Base-by-base conservation (phyloP, 495 filamentous ascomycete species). In the Aspergillus nidulans region DNA sequence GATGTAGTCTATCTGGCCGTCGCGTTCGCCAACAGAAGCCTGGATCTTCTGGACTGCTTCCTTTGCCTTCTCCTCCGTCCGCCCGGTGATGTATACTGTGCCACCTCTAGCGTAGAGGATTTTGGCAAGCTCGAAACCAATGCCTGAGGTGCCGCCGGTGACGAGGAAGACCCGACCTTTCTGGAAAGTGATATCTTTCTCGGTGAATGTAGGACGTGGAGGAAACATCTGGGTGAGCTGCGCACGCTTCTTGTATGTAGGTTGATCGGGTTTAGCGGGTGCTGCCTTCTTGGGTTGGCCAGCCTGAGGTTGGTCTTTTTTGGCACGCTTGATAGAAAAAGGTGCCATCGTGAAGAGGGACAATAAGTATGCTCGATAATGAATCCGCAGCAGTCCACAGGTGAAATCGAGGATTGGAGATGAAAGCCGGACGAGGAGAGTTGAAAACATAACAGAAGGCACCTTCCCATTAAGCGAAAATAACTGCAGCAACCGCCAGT, bases 51-150 rank as follows among this genome's bases (percentile, higher is more conserved):
- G 26, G 6, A 81, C 77, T 6, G 69, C 70, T 5, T 42, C 39
- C 19, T 60, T 50, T 16, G 70, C 73, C 18, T 71, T 72, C 5
- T 61, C 47, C 53, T 67, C 55, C 1, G 73, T 75, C 18, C 79
- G 71, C 26, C 67, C 71, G 6, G 72, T 70, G 3, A 82, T 63
- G 60, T 80, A 79, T 0, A 81, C 68, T 10, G 59, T 68, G 20
- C 49, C 78, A 9, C 65, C 59, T 50, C 64, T 65, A 4, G 28
- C 58, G 51, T 78, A 79, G 15, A 80, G 68, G 0, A 75, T 70
- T 23, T 61, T 65, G 48, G 61, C 63, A 15, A 80, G 64, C 43
- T 73, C 70, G 15, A 65, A 56, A 13, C 76, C 78, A 34, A 81
- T 68, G n/a, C 75, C 75, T 0, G 69, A 67, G 6, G 58, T 52